These are phyloP conservation scores for Breynia disticha DNA, from an alignment of 441 rosid species.

Conservation along the genomic window DNA sequence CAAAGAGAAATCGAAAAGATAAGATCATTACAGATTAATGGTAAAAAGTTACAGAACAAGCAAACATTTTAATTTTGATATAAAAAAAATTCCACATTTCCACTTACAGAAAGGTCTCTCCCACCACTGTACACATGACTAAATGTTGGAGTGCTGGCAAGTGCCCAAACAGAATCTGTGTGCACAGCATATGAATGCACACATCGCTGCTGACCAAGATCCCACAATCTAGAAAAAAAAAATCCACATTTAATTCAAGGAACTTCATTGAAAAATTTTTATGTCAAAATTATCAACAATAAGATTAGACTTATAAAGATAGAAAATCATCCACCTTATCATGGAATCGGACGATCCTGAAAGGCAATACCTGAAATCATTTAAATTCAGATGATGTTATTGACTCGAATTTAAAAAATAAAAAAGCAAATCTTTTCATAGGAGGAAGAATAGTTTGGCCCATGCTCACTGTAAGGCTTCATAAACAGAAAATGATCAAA, in stretches of 20 bases:
- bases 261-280: slow-evolving; percentile 8
- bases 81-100: slow-evolving; percentile 5
- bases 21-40: slow-evolving; percentile 6
- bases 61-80: not conserved
- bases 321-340: slow-evolving; percentile 62
- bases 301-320: not conserved
- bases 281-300: not conserved
- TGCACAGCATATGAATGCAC: slow-evolving; percentile 98
- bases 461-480: too few relatives aligned
- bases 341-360: slow-evolving; percentile 99
- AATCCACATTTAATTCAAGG: slow-evolving; percentile 21
- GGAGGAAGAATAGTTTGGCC: too few relatives aligned
- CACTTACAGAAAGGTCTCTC: slow-evolving; percentile 93
- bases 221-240: slow-evolving; percentile 71
- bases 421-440: too few relatives aligned
- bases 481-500: too few relatives aligned
- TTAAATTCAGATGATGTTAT: slow-evolving; percentile 1
- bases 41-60: not conserved
- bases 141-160: slow-evolving; percentile 89
- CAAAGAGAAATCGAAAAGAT: slow-evolving; percentile 14
- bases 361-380: slow-evolving; percentile 75
- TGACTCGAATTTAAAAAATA: too few relatives aligned
- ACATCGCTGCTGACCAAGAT: slow-evolving; percentile 98
- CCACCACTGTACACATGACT: slow-evolving; percentile 99
- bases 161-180: slow-evolving; percentile 99